phyloP scores from a whole-genome alignment of 176 grass and related monocot species.

The Miscanthus lutarioriparius region DNA sequence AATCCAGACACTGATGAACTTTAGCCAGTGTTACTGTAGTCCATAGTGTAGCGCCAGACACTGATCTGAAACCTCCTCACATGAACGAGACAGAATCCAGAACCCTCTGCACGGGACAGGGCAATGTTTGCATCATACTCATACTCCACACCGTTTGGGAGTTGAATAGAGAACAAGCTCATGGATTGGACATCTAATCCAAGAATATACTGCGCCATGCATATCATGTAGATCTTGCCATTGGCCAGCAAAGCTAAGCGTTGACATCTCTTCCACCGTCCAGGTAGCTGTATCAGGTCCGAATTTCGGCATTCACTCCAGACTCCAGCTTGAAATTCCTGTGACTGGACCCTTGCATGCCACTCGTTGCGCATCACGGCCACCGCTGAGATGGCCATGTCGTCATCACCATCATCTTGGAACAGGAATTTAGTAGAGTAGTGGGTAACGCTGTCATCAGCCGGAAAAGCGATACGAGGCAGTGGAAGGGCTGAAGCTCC shows the following conservation, averaged over 20 bases:
- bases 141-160: background rate
- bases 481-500: background rate
- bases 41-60: slow-evolving; percentile 6
- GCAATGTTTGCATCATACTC: background rate
- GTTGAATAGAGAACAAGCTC: no score
- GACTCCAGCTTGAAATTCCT: no score
- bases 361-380: background rate
- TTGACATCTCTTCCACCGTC: background rate
- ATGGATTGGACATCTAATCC: no score
- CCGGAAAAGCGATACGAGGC: background rate
- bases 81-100: slow-evolving; percentile 11
- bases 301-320: no score
- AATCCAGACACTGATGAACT: no score
- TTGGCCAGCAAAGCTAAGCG: background rate
- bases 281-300: no score
- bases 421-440: background rate
- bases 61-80: no score
- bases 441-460: no score
- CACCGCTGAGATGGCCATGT: background rate
- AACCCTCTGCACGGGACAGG: background rate
- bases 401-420: background rate
- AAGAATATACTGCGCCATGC: background rate
- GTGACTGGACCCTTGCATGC: no score
- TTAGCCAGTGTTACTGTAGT: background rate
- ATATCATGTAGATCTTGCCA: slow-evolving; percentile 15